Evolutionary conservation across 2,329 filamentous ascomycete species (phyloP).

Genomic region (Cyphellophora europaea): DNA sequence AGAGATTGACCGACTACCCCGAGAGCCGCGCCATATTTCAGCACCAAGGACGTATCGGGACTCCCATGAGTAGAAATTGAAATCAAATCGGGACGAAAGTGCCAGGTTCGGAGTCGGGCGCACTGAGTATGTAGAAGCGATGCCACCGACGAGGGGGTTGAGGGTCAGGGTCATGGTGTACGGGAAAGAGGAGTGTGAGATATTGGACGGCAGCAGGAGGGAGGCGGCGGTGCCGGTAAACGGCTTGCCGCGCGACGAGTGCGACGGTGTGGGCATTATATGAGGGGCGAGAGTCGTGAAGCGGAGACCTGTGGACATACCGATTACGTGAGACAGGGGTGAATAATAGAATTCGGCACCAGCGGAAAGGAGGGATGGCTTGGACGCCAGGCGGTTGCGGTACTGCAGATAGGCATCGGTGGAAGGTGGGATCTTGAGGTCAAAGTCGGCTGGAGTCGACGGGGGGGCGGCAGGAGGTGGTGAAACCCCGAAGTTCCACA

Average conservation of each 20-base stretch:
- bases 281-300: constrained; percentile 64
- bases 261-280: constrained; percentile 13
- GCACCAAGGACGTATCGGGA: constrained; percentile 85
- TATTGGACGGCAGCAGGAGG: constrained; percentile 18
- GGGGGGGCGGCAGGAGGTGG: constrained; percentile 8
- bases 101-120: constrained; percentile 74
- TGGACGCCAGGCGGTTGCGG: constrained; percentile 12
- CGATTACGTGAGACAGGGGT: constrained; percentile 84
- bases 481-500: constrained; percentile 90
- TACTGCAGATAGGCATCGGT: constrained; percentile 23
- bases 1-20: constrained; percentile 30
- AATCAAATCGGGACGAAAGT: constrained; percentile 84
- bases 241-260: constrained; percentile 10
- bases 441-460: not conserved
- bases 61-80: constrained; percentile 98
- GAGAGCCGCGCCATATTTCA: constrained; percentile 72
- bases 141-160: constrained; percentile 88
- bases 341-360: constrained; percentile 95
- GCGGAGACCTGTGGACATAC: constrained; percentile 76
- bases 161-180: constrained; percentile 88
- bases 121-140: constrained; percentile 86
- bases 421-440: constrained; percentile 13
- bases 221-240: constrained; percentile 18
- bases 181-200: constrained; percentile 62
- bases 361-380: constrained; percentile 67